Conservation (phyloP, 2,329 filamentous ascomycete species). For the Pseudocercospora crystallina region DNA sequence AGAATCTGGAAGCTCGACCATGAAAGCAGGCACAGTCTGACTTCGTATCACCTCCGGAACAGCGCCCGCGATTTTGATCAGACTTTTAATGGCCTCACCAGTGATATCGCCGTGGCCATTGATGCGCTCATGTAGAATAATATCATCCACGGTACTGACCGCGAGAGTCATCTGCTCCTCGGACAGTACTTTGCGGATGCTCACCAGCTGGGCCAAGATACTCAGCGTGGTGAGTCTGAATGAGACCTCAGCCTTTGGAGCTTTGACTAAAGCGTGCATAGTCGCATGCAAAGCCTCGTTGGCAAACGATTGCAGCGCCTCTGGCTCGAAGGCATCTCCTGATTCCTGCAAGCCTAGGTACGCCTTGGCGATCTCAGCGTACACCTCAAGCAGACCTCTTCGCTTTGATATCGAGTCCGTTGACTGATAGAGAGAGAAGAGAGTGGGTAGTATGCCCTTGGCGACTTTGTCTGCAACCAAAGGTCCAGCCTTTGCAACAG, state of each 20-base stretch:
- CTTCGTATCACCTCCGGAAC: conserved; percentile 63
- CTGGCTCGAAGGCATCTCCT: conserved; percentile 36
- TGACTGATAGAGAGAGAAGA: conserved; percentile 61
- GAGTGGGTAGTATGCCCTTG: conserved; percentile 55
- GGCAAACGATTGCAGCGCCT: conserved; percentile 42
- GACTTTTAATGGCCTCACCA: conserved; percentile 56
- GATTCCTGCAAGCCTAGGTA: conserved; percentile 52
- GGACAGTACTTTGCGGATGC: conserved; percentile 41
- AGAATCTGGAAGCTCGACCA: conserved; percentile 59
- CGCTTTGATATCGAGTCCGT: conserved; percentile 63
- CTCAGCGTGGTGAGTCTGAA: conserved; percentile 48
- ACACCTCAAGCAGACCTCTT: conserved; percentile 61
- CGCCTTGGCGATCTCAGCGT: conserved; percentile 59
- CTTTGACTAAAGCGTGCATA: conserved; percentile 44
- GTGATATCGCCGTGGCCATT: conserved; percentile 58
- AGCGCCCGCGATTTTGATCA: conserved; percentile 62
- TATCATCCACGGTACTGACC: conserved; percentile 61
- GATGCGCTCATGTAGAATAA: conserved; percentile 60
- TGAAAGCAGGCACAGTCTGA: conserved; percentile 65
- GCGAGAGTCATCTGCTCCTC: conserved; percentile 48
- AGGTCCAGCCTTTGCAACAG: conserved; percentile 56
- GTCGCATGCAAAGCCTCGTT: conserved; percentile 45
- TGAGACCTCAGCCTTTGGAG: conserved; percentile 50
- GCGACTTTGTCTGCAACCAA: conserved; percentile 57
- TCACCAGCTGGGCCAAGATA: conserved; percentile 45